A percentile compares a stretch with the other conserved stretches of the same genome.
phyloP scores from a whole-genome alignment of 768 basidiomycete species.

The Hericium alpestre region DNA sequence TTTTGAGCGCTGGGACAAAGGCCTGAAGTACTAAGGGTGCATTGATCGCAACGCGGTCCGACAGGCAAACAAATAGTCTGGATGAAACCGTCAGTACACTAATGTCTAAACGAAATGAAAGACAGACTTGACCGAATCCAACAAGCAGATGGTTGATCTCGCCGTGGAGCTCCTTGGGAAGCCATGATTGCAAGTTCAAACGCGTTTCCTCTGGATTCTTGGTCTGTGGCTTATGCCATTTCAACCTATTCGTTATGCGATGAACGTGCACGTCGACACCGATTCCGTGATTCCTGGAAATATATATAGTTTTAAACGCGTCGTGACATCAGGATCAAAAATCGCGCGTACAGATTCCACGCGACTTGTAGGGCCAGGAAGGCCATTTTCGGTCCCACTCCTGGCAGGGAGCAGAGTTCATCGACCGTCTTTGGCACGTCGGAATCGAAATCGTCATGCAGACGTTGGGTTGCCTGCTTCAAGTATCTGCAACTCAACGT shows the following conservation, averaged over 20 bases:
- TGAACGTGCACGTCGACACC: constrained; percentile 97
- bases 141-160: constrained; percentile 78
- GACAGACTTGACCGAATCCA: constrained; percentile 70
- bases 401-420: constrained; percentile 76
- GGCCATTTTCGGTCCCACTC: constrained; percentile 97
- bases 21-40: constrained; percentile 40
- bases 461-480: constrained; percentile 56
- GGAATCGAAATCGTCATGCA: constrained; percentile 63
- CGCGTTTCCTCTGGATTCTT: constrained; percentile 84
- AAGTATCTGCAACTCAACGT: constrained; percentile 42
- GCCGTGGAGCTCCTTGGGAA: constrained; percentile 58
- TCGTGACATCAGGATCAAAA: background rate
- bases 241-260: constrained; percentile 83
- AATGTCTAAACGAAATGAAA: background rate
- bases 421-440: constrained; percentile 88
- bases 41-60: constrained; percentile 53
- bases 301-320: background rate
- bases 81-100: background rate
- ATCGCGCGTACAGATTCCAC: constrained; percentile 59
- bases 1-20: constrained; percentile 59
- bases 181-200: constrained; percentile 73
- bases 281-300: constrained; percentile 68
- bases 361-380: constrained; percentile 76
- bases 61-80: constrained; percentile 62
- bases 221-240: constrained; percentile 84